Base-by-base conservation (phyloP, 1,284 basidiomycete genomes). In the Melampsora americana region DNA sequence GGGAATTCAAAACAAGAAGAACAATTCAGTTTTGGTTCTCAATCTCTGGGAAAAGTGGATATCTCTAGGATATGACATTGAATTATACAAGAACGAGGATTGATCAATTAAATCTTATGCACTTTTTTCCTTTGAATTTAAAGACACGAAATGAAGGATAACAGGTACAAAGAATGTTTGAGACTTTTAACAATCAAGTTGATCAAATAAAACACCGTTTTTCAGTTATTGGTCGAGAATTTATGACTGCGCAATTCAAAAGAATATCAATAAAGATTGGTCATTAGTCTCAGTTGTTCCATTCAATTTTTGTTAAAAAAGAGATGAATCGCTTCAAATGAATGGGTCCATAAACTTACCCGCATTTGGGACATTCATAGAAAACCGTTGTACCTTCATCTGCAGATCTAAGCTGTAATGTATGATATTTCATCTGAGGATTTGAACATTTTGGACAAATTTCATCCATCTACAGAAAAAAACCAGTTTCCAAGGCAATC, bases 401-500 rank as follows among this genome's bases (percentile, higher is more conserved):
- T 12, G 84, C 84, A 39, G 81, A 82, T 30, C 84, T 80, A 48
- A 84, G 78, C 79, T 85, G 84, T 69, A 84, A 81, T n/a, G 84
- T 84, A 78, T 84, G 81, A 79, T 83, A 84, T 71, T 80, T 80
- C 83, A 84, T 83, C 78, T 84, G 82, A 53, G 82, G 81, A 69
- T 82, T 53, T 60, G 75, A 39, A 81, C 95, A 99, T 68, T 88
- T 87, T 0, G 93, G 93, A 82, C 96, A 99, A 83, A 90, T 91
- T 83, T 98, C 95, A 71, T 91, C 89, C 48, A 93, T 92, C 91
- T 96, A 80, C 18, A 42, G 4, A 18, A 20, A 9, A 16, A 20
- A 20, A 3, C n/a, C n/a, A n/a, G n/a, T n/a, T n/a, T n/a, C n/a
- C n/a, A n/a, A 26, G 81, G 78, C 56, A 79, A 72, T 5, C 18